Base-by-base conservation (phyloP, 2,329 filamentous ascomycete species). In the Trichothecium roseum region DNA sequence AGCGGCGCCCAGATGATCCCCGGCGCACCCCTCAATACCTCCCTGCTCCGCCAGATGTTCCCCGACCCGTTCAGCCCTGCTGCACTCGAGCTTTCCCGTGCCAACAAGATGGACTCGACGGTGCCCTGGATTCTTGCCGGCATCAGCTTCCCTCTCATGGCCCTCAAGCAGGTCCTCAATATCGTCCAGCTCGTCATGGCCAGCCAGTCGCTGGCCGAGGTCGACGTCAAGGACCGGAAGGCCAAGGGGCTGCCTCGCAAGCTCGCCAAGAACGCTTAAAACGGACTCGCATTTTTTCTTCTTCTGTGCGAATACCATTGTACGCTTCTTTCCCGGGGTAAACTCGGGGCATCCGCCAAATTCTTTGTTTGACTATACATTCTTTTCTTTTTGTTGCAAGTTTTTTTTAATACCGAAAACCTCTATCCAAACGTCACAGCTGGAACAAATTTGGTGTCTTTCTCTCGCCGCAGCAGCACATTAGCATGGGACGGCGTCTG, bases 161-260 rank as follows among this genome's bases (percentile, higher is more conserved):
- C 77, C 17, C 70, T 79, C 47, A 98, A 98, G 72, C 91, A 98
- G 57, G 71, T 83, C 51, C 85, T 96, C 69, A 98, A 98, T 52
- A 71, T 95, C 34, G 73, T 96, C 32, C 91, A 98, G 67, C 72
- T 98, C 48, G 75, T 94, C 52, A 94, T 95, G 61, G 91, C 91
- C 6, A 88, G 86, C 60, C 78, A 78, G 53, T 93, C 85, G 80
- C 69, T 98, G 28, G 91, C 86, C 0, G 88, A 96, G 61, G 87
- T 87, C n/a, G 91, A 98, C 50, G 59, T 82, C 26, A 69, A 74
- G 49, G 66, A 71, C 41, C 73, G 86, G 49, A 72, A 45, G 38
- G 58, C 54, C 27, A 52, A 57, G 46, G 76, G 74, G 4, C 52
- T 78, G 18, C 68, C 72, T 17, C 67, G 66, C 46, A 64, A 62